These are phyloP conservation scores for Gymnopilus junonius DNA, from an alignment of 768 basidiomycete genomes.

Conservation along the genomic window DNA sequence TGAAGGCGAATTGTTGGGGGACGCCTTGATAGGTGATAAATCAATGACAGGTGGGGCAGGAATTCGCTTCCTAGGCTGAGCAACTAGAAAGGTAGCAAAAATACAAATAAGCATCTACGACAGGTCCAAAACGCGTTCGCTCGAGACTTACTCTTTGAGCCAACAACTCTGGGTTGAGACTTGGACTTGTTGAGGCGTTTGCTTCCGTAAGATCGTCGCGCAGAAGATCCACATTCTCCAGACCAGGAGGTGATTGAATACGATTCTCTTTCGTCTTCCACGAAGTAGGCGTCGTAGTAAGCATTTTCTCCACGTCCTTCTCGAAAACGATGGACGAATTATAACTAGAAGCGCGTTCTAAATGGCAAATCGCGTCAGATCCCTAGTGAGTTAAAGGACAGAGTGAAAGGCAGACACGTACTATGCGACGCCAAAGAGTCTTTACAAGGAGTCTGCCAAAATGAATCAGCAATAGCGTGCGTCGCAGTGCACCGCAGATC, in stretches of 20 bases:
- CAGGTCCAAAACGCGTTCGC: not conserved
- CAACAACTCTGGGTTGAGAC: constrained; percentile 48
- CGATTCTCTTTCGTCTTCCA: constrained; percentile 33
- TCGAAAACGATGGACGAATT: constrained; percentile 53
- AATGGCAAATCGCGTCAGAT: not conserved
- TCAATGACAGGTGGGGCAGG: constrained; percentile 38
- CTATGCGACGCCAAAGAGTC: constrained; percentile 42
- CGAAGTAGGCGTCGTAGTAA: constrained; percentile 37
- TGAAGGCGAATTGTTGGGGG: constrained; percentile 46
- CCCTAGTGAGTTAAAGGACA: not conserved
- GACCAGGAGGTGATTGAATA: constrained; percentile 39
- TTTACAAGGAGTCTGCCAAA: constrained; percentile 52
- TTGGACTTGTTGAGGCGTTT: constrained; percentile 39
- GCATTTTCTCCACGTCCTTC: constrained; percentile 48
- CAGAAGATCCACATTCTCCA: constrained; percentile 27
- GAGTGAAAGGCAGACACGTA: constrained; percentile 29
- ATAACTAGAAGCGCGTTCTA: constrained; percentile 54
- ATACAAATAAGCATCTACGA: not conserved
- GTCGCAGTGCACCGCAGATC: constrained; percentile 74
- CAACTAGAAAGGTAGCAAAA: constrained; percentile 16
- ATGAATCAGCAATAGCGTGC: constrained; percentile 67
- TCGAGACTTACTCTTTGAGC: constrained; percentile 39
- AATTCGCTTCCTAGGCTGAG: constrained; percentile 42
- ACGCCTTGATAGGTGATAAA: constrained; percentile 58
- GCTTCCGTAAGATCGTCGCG: constrained; percentile 13